A percentile compares a stretch with the other conserved stretches of the same genome.
These are phyloP conservation scores for Novymonas esmeraldas DNA, from an alignment of 208 protist genomes.

Conservation along the genomic window DNA sequence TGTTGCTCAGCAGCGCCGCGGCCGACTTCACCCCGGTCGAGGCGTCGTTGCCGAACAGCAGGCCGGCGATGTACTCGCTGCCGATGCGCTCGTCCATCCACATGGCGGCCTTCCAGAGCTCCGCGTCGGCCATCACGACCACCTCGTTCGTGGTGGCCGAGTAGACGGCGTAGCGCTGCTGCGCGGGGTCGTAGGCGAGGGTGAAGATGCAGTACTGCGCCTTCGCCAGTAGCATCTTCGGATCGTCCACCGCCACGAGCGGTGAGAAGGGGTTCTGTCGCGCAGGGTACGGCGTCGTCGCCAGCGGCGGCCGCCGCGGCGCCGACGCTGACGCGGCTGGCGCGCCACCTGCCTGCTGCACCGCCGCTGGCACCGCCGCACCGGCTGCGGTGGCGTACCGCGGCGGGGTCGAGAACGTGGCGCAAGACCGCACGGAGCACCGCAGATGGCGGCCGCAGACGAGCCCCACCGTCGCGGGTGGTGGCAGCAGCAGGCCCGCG, in stretches of 20 bases:
- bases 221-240: slow-evolving; percentile 74
- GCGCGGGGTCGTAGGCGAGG: slow-evolving; percentile 46
- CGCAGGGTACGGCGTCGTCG: slow-evolving; percentile 34
- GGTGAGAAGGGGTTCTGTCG: slow-evolving; percentile 61
- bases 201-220: slow-evolving; percentile 88
- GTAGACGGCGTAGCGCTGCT: slow-evolving; percentile 67
- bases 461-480: background rate
- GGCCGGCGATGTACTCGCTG: slow-evolving; percentile 85
- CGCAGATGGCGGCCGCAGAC: background rate
- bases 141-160: slow-evolving; percentile 83
- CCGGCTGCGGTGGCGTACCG: background rate
- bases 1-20: slow-evolving; percentile 45
- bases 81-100: slow-evolving; percentile 85
- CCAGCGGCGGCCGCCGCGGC: background rate
- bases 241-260: slow-evolving; percentile 33
- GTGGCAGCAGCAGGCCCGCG: background rate
- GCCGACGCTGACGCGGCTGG: slow-evolving; percentile 1
- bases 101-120: slow-evolving; percentile 78
- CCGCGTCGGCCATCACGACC: slow-evolving; percentile 42
- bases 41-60: slow-evolving; percentile 73
- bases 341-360: background rate
- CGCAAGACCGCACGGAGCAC: slow-evolving; percentile 6
- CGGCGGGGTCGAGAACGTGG: slow-evolving; percentile 10
- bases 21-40: slow-evolving; percentile 48
- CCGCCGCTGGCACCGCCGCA: slow-evolving; percentile 5